A percentile compares a stretch with the other conserved stretches of the same genome.
phyloP scores from a whole-genome alignment of 1,139 yeast genomes.

The Wickerhamomyces sp. region DNA sequence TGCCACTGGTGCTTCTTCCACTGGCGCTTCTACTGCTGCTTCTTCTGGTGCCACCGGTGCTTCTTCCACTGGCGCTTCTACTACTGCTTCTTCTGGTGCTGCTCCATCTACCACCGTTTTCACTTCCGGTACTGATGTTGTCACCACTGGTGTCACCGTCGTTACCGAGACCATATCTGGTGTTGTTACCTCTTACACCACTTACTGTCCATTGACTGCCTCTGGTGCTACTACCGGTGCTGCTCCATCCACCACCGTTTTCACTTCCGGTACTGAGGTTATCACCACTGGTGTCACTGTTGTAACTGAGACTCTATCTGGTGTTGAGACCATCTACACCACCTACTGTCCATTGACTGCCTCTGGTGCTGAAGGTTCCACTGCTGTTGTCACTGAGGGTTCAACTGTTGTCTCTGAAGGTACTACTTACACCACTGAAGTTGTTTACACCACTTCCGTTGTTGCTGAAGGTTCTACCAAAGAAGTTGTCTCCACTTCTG shows the following conservation, averaged over 20 bases:
- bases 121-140: conserved; percentile 3
- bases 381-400: conserved; percentile 2
- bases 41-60: conserved; percentile 4
- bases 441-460: not conserved
- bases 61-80: conserved; percentile 4
- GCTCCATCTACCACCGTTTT: conserved; percentile 5
- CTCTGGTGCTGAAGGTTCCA: conserved; percentile 1
- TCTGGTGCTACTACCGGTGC: conserved; percentile 14
- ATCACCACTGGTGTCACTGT: conserved; percentile 22
- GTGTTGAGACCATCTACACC: conserved; percentile 8
- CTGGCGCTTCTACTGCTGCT: conserved; percentile 1
- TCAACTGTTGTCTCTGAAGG: conserved; percentile 24
- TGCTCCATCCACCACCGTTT: conserved; percentile 16
- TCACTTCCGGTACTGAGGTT: conserved; percentile 22
- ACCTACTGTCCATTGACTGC: conserved; percentile 10
- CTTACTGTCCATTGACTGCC: conserved; percentile 25
- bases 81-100: conserved; percentile 7
- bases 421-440: conserved; percentile 4
- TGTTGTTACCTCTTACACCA: conserved; percentile 28
- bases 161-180: conserved; percentile 27
- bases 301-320: conserved; percentile 12
- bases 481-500: not conserved
- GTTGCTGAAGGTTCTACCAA: not conserved
- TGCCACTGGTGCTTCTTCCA: conserved; percentile 1
- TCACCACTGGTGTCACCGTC: conserved; percentile 7